phyloP scores from a whole-genome alignment of 2,329 filamentous ascomycete species.

The Sporothrix phasma region DNA sequence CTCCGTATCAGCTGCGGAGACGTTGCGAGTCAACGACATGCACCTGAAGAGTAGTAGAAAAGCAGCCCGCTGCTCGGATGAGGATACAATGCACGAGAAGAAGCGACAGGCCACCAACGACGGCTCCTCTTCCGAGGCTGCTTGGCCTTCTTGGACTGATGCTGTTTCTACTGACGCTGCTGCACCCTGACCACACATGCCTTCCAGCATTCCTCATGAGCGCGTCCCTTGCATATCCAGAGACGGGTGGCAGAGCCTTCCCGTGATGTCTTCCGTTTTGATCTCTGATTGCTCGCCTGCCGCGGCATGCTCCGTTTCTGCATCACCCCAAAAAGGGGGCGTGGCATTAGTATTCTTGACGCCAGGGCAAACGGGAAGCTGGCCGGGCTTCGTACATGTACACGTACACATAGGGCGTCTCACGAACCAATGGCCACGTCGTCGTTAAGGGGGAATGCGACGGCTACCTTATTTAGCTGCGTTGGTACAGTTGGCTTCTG shows the following conservation, averaged over 20 bases:
- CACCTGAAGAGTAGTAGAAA: not conserved
- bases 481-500: too few species aligned
- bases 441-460: not conserved
- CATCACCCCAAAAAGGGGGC: not conserved
- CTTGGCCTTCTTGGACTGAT: not conserved
- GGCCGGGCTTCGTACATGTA: too few species aligned
- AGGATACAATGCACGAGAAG: not conserved
- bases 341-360: not conserved
- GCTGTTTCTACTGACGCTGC: too few species aligned
- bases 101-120: too few species aligned
- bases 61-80: not conserved
- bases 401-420: not conserved
- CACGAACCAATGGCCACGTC: not conserved
- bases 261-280: not conserved
- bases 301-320: not conserved
- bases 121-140: not conserved
- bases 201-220: not conserved
- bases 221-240: not conserved
- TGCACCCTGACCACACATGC: not conserved
- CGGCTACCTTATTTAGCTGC: not conserved
- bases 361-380: not conserved
- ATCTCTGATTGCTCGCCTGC: not conserved
- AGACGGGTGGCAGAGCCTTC: not conserved
- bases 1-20: conserved; percentile 13
- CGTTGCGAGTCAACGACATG: not conserved